Conservation (phyloP, 345 rosid genomes). For the Rhodomyrtus tomentosa region DNA sequence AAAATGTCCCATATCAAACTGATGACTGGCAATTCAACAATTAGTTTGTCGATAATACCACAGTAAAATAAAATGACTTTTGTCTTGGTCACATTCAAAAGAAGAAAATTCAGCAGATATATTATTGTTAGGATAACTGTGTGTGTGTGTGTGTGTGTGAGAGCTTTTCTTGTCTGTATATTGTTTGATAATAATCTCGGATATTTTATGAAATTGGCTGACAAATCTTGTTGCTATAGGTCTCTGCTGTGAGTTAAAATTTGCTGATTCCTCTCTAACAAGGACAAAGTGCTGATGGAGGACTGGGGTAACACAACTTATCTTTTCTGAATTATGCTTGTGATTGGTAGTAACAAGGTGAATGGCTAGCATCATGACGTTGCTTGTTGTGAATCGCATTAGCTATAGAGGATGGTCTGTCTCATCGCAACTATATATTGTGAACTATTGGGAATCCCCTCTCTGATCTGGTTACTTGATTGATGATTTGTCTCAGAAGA, state of each 20-base stretch:
- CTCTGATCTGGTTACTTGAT: background rate
- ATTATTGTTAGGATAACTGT: background rate
- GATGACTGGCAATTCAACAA: background rate
- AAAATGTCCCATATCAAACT: background rate
- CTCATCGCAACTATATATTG: background rate
- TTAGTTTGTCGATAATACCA: background rate
- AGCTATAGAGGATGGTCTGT: background rate
- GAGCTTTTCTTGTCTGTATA: background rate
- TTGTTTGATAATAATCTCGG: background rate
- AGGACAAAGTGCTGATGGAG: conserved; percentile 11
- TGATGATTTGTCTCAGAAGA: conserved; percentile 20
- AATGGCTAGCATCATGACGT: background rate
- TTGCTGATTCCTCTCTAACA: background rate
- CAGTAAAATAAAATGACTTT: background rate
- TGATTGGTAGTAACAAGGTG: background rate
- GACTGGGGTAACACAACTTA: conserved; percentile 27
- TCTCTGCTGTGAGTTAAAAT: background rate
- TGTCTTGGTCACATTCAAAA: background rate
- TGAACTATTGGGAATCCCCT: background rate
- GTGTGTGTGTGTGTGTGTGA: background rate
- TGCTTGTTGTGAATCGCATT: background rate
- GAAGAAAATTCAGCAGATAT: background rate
- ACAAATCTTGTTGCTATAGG: background rate
- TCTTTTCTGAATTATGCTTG: background rate
- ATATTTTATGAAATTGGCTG: background rate